A percentile compares a stretch with the other conserved stretches of the same genome.
Conservation (phyloP, 2,329 filamentous ascomycete species). For the Microsporum audouinii region DNA sequence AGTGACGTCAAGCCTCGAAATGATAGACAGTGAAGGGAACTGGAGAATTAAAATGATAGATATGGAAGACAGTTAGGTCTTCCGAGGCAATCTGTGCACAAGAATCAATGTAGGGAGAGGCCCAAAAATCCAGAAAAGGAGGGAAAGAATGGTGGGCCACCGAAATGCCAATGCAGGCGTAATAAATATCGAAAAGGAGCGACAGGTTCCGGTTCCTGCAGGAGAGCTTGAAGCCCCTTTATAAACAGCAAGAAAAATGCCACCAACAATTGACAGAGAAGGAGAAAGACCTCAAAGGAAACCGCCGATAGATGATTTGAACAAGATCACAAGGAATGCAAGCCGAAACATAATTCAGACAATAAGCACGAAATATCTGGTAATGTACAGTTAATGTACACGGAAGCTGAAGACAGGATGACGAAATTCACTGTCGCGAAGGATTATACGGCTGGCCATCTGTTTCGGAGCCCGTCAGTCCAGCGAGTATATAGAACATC, state of each 20-base stretch:
- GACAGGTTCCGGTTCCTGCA: not conserved
- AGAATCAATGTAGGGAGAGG: not conserved
- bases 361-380: not conserved
- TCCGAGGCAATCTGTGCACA: not conserved
- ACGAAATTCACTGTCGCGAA: too few species aligned
- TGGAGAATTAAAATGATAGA: not conserved
- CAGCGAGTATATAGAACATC: conserved; percentile 86
- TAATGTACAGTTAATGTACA: not conserved
- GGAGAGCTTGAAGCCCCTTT: not conserved
- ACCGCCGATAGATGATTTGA: not conserved
- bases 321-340: not conserved
- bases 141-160: not conserved
- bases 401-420: not conserved
- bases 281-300: not conserved
- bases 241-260: not conserved
- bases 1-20: not conserved
- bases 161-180: not conserved
- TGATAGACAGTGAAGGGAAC: not conserved
- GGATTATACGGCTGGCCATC: conserved; percentile 44
- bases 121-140: not conserved
- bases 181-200: not conserved
- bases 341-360: not conserved
- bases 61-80: not conserved
- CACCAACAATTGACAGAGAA: not conserved
- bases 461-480: conserved; percentile 66